A percentile compares a stretch with the other conserved stretches of the same genome.
Conservation (phyloP, 83 land plant genomes). For the Picea abies region DNA sequence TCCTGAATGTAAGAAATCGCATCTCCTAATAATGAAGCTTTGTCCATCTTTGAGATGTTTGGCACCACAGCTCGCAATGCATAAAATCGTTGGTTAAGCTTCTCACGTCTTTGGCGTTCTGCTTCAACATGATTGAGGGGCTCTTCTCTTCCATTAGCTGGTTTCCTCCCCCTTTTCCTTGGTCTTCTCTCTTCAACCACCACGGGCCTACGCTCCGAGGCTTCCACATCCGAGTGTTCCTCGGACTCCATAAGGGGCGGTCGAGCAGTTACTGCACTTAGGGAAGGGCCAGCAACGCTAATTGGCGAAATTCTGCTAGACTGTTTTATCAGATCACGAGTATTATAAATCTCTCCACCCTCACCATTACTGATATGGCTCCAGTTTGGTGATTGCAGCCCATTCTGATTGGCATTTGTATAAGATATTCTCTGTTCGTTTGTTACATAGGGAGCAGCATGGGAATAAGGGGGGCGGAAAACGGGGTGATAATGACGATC, state of each 20-base stretch:
- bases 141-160: conserved; percentile 53
- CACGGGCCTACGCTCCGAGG: conserved; percentile 31
- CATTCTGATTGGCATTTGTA: conserved; percentile 12
- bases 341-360: conserved; percentile 13
- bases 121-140: conserved; percentile 66
- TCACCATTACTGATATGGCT: conserved; percentile 10
- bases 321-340: conserved; percentile 2
- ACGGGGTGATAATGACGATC: conserved; percentile 12
- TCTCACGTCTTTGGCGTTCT: conserved; percentile 63
- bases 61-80: conserved; percentile 69
- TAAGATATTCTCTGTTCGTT: conserved; percentile 11
- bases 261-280: background rate
- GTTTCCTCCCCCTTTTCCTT: conserved; percentile 47
- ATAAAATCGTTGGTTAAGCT: conserved; percentile 68
- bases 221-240: conserved; percentile 25
- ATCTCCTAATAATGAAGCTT: conserved; percentile 66
- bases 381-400: conserved; percentile 10
- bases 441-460: background rate
- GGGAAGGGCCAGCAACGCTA: conserved; percentile 14
- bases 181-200: conserved; percentile 46
- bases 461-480: conserved; percentile 1
- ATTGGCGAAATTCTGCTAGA: background rate
- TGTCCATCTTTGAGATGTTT: conserved; percentile 71
- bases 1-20: conserved; percentile 65
- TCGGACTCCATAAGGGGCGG: conserved; percentile 14